These are phyloP conservation scores for Dalechampia spathulata DNA, from an alignment of 441 rosid genomes.

Conservation along the genomic window DNA sequence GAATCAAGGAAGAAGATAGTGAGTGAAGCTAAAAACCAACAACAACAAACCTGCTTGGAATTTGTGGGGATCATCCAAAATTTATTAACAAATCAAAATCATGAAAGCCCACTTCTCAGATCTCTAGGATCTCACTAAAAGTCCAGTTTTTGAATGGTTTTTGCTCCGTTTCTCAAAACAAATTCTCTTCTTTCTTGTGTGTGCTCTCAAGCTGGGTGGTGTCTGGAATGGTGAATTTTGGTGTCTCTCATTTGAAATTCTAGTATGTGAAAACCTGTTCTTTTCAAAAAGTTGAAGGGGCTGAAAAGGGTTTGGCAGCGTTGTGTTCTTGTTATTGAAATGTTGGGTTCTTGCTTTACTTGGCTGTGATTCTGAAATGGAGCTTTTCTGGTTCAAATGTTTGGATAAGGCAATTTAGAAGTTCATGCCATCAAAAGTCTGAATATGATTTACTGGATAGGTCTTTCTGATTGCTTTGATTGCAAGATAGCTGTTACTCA, in stretches of 20 bases:
- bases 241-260: conserved; percentile 1
- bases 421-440: conserved; percentile 18
- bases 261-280: neutral
- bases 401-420: conserved; percentile 21
- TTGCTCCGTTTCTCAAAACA: conserved; percentile 47
- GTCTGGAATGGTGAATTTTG: conserved; percentile 22
- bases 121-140: conserved; percentile 75
- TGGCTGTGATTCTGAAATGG: conserved; percentile 22
- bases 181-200: conserved; percentile 23
- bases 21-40: conserved; percentile 18
- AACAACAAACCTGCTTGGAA: conserved; percentile 24
- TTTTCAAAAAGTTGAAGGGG: neutral
- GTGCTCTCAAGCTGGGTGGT: conserved; percentile 14
- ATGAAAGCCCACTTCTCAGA: conserved; percentile 40
- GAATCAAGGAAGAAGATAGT: neutral
- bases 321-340: conserved; percentile 15
- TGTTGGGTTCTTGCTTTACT: conserved; percentile 19
- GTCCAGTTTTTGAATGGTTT: conserved; percentile 28
- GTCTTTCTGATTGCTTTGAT: conserved; percentile 24
- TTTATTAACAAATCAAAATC: conserved; percentile 21
- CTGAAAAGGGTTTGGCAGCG: neutral
- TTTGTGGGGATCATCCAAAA: conserved; percentile 39
- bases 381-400: conserved; percentile 16
- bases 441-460: conserved; percentile 27
- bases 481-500: conserved; percentile 12